phyloP scores from a whole-genome alignment of 805 yeast species.

The Candida cerambycidarum region DNA sequence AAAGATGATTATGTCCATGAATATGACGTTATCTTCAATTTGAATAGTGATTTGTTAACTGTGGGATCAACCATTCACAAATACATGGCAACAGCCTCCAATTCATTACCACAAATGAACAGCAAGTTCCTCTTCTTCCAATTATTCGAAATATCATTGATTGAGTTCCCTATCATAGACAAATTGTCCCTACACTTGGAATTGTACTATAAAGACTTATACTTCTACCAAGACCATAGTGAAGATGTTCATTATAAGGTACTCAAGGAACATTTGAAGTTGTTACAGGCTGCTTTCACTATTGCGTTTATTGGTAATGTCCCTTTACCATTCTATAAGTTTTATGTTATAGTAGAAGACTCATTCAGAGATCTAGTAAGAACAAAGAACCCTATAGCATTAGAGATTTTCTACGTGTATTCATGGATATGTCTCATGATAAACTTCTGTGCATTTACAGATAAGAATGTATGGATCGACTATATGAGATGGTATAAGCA shows the following conservation, averaged over 20 bases:
- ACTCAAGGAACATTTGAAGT: not conserved
- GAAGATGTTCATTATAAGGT: not conserved
- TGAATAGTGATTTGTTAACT: constrained; percentile 40
- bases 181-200: not conserved
- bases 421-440: constrained; percentile 17
- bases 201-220: not conserved
- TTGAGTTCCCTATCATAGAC: not conserved
- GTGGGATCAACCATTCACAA: constrained; percentile 3
- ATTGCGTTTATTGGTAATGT: constrained; percentile 7
- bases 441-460: constrained; percentile 16
- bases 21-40: constrained; percentile 44
- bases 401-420: constrained; percentile 24
- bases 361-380: constrained; percentile 19
- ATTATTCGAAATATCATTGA: not conserved
- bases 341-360: constrained; percentile 20
- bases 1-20: constrained; percentile 33
- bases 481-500: constrained; percentile 18
- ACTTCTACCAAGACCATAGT: not conserved
- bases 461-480: constrained; percentile 27
- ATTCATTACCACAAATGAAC: not conserved
- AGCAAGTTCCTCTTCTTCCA: not conserved
- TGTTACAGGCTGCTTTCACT: not conserved
- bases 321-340: constrained; percentile 26
- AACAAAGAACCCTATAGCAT: constrained; percentile 22
- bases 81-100: not conserved